These are phyloP conservation scores for Globisporangium canariense DNA, from an alignment of 352 stramenopile genomes.

Conservation along the genomic window DNA sequence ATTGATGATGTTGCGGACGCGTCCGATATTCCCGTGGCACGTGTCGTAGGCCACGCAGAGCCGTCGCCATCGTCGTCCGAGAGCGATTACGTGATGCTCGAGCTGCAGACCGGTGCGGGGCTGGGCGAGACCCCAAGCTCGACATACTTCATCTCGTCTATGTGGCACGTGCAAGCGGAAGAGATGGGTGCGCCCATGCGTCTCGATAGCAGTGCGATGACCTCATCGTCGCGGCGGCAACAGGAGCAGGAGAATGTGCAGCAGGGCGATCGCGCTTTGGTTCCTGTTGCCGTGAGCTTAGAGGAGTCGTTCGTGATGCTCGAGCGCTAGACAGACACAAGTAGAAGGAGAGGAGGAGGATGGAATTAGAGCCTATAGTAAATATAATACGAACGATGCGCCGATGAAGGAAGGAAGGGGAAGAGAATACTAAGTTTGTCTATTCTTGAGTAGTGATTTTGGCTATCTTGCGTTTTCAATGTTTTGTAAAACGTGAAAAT, in stretches of 20 bases:
- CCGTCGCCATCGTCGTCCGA: conserved; percentile 29
- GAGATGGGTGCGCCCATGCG: conserved; percentile 74
- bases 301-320: conserved; percentile 79
- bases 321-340: conserved; percentile 27
- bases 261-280: conserved; percentile 13
- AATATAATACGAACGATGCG: conserved; percentile 4
- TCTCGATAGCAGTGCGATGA: conserved; percentile 20
- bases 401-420: neutral
- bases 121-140: conserved; percentile 43
- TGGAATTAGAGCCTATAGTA: neutral
- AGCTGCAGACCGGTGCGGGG: conserved; percentile 65
- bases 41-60: conserved; percentile 37
- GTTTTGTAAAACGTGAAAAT: too few relatives aligned
- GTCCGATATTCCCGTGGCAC: conserved; percentile 49
- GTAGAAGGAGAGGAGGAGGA: neutral
- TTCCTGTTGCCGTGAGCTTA: conserved; percentile 23
- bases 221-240: neutral
- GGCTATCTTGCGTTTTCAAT: too few relatives aligned
- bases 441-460: too few relatives aligned
- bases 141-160: conserved; percentile 81
- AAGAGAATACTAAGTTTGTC: too few relatives aligned
- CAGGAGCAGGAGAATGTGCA: conserved; percentile 5
- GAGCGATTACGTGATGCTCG: conserved; percentile 81
- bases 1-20: conserved; percentile 20
- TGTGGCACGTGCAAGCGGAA: conserved; percentile 73